Percentiles rank a stretch among this genome's conserved stretches.
Evolutionary conservation across 805 yeast genomes (phyloP).

Genomic region (Barnettozyma wickerhamii): DNA sequence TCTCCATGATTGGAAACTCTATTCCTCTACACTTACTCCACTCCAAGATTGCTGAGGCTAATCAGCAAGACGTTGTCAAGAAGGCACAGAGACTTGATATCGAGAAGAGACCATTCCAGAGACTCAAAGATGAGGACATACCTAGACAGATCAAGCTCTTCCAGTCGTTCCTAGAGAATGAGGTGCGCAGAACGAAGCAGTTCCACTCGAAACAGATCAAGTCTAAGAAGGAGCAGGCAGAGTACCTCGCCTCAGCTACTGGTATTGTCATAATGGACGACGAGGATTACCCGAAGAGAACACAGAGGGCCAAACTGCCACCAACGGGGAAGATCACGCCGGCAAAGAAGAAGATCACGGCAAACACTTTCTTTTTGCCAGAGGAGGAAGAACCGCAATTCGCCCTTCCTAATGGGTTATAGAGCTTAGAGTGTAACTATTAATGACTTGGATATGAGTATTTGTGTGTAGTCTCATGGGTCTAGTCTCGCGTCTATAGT

Average conservation of each 20-base stretch:
- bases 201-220: constrained; percentile 35
- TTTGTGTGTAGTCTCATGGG: not conserved
- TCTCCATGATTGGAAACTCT: constrained; percentile 75
- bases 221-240: constrained; percentile 22
- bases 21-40: constrained; percentile 89
- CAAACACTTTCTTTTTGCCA: constrained; percentile 50
- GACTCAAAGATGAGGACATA: constrained; percentile 48
- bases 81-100: constrained; percentile 62
- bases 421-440: not conserved
- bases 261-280: constrained; percentile 69
- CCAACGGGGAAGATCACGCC: constrained; percentile 83
- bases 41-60: constrained; percentile 63
- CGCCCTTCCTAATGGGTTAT: not conserved
- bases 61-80: constrained; percentile 38
- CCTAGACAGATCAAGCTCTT: constrained; percentile 53
- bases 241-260: constrained; percentile 29
- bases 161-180: constrained; percentile 46
- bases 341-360: constrained; percentile 57
- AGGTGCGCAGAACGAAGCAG: constrained; percentile 38
- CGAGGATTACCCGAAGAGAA: constrained; percentile 78
- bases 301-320: constrained; percentile 72
- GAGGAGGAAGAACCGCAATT: constrained; percentile 29
- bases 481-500: too few species aligned
- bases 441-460: not conserved
- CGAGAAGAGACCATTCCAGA: constrained; percentile 48